Evolutionary conservation across 495 filamentous ascomycete species (phyloP).

Genomic region (Cryomyces minteri): DNA sequence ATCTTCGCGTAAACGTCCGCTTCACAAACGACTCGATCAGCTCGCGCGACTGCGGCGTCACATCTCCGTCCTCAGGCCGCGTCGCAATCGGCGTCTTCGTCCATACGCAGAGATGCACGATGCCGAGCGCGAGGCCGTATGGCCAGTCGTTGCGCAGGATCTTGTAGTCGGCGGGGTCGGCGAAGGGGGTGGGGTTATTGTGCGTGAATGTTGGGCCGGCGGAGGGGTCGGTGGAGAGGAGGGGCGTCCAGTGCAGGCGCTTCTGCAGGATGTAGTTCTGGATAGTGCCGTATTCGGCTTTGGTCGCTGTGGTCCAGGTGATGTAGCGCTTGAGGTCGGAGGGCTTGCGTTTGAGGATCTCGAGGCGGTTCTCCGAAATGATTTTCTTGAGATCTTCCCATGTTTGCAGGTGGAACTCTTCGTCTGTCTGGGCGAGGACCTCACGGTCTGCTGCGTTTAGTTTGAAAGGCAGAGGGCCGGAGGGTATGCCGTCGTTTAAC

Average conservation of each 20-base stretch:
- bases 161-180: conserved; percentile 48
- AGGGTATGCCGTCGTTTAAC: too few species aligned
- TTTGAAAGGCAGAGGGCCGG: too few species aligned
- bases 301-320: conserved; percentile 51
- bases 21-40: conserved; percentile 49
- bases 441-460: conserved; percentile 18
- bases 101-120: conserved; percentile 59
- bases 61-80: conserved; percentile 38
- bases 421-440: conserved; percentile 15
- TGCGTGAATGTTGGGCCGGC: conserved; percentile 28
- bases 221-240: conserved; percentile 7
- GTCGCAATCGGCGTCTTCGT: conserved; percentile 36
- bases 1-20: conserved; percentile 39
- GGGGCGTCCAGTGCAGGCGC: conserved; percentile 50
- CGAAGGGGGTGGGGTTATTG: conserved; percentile 41
- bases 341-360: conserved; percentile 59
- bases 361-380: conserved; percentile 47
- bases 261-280: conserved; percentile 56
- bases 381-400: conserved; percentile 16
- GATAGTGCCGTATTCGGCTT: conserved; percentile 54
- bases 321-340: conserved; percentile 74
- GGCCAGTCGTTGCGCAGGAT: conserved; percentile 86
- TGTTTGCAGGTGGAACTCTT: conserved; percentile 15
- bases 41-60: conserved; percentile 46
- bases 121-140: conserved; percentile 53